Base-by-base conservation (phyloP, 768 basidiomycete species). In the Macrolepiota fuliginosa region DNA sequence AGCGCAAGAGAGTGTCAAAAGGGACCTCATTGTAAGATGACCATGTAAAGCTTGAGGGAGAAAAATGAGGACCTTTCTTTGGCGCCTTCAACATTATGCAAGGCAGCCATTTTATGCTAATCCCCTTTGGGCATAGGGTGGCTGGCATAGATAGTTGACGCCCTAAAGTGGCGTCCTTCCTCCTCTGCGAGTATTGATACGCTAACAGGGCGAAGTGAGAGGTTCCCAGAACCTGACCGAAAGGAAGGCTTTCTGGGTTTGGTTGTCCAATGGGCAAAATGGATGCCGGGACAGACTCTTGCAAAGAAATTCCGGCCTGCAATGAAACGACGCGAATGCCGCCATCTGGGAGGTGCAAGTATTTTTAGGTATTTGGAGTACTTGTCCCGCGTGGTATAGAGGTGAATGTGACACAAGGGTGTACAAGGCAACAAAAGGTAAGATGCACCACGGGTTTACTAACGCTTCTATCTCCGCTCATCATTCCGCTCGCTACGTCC, bases 41-140 rank as follows among this genome's bases (percentile, higher is more conserved):
- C 10, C 35, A 57, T 57, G 22, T 19, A 57, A 57, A 37, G 12
- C 47, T 9, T 39, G 17, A n/a, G 47, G 46, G 19, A 50, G 57
- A 50, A 27, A 22, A 37, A 25, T 27, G n/a, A 29, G 24, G 25
- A 46, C 11, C 17, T 49, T 50, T 37, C 46, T 37, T 50, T 32
- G 10, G 10, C 22, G 2, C n/a, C 29, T n/a, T 17, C n/a, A 32
- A 22, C 35, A n/a, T 22, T 24, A 27, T 29, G 40, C 37, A 56
- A 39, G 15, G 39, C 9, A 27, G 56, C n/a, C 53, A 54, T 54
- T 36, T 50, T 58, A 58, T 56, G 42, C 54, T 56, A 45, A 45
- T 6, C 57, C 47, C 3, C 37, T 9, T 58, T 37, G 57, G 57
- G 46, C 32, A 50, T 58, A 58, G 57, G 56, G 47, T 17, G 57